Base-by-base conservation (phyloP, 1,284 basidiomycete genomes). In the Cutaneotrichosporon cutaneum region DNA sequence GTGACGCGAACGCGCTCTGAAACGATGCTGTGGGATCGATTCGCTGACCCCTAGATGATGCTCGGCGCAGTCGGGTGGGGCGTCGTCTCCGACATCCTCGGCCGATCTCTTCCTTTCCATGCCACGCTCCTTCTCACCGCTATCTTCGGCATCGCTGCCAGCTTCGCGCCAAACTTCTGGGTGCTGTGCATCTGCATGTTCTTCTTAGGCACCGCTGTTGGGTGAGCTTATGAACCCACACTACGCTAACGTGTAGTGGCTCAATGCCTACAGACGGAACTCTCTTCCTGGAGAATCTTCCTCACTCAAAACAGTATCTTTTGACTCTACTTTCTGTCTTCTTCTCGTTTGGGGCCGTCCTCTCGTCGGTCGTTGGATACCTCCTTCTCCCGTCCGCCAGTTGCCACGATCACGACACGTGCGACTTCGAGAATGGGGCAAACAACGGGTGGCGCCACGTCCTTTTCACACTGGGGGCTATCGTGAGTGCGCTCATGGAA, bases 251-350 rank as follows among this genome's bases (percentile, higher is more conserved):
- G 1, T 16, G 5, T 59, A 77, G 76, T 13, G 77, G 92, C 11
- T 94, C 90, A 2, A 95, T 97, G 92, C 95, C 94, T 0, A 97
- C 94, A 0, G 94, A 98, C 71, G 94, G 94, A 3, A 96, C 93
- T 0, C 85, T 96, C 6, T 86, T 98, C 56, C 84, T 97, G 4
- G 95, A 99, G 76, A 94, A 96, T 71, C 88, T 97, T 81, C 95
- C 95, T 0, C 87, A 89, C 68, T 85, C 86, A 21, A 94, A 94
- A 70, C 88, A 94, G 72, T 94, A 94, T 75, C 86, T 97, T 36
- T 88, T 98, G 54, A 98, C 94, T 0, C 90, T 90, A 0, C 85
- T 98, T n/a, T 95, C 92, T 6, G 86, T 96, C 22, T 99, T 98
- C 82, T 96, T 96, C 82, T 94, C 92, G 3, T 81, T 95, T 52